Conservation (phyloP, 768 basidiomycete genomes). For the Boletales sp. region DNA sequence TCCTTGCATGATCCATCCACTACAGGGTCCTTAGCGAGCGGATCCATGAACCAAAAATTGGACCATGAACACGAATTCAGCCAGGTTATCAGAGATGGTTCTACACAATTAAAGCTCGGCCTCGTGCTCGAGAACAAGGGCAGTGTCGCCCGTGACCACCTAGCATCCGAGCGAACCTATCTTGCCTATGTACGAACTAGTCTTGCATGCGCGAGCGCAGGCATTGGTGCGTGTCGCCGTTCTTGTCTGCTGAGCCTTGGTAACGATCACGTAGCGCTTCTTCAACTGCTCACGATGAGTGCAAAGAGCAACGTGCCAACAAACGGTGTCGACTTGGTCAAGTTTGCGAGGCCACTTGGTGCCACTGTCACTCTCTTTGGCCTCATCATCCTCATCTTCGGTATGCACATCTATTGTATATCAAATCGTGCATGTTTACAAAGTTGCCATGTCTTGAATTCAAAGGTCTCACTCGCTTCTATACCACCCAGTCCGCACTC, state of each 20-base stretch:
- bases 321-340: constrained; percentile 10
- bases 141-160: constrained; percentile 61
- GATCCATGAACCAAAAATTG: neutral
- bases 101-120: constrained; percentile 16
- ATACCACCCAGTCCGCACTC: constrained; percentile 48
- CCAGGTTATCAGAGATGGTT: neutral
- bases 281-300: constrained; percentile 49
- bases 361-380: constrained; percentile 45
- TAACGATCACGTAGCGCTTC: constrained; percentile 34
- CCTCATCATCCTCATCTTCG: constrained; percentile 44
- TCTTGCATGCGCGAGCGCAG: constrained; percentile 53
- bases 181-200: constrained; percentile 65
- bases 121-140: constrained; percentile 54
- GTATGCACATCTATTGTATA: constrained; percentile 25
- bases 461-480: constrained; percentile 51
- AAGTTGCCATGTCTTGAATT: neutral
- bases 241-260: neutral
- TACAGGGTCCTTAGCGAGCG: neutral
- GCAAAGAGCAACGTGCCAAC: constrained; percentile 3
- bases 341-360: constrained; percentile 50
- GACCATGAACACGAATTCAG: neutral
- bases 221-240: constrained; percentile 46
- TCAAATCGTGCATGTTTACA: neutral
- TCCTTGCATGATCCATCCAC: constrained; percentile 5
- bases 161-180: constrained; percentile 62